phyloP scores from a whole-genome alignment of 2,329 filamentous ascomycete species.

The Nannizziopsis arthrosporioides region DNA sequence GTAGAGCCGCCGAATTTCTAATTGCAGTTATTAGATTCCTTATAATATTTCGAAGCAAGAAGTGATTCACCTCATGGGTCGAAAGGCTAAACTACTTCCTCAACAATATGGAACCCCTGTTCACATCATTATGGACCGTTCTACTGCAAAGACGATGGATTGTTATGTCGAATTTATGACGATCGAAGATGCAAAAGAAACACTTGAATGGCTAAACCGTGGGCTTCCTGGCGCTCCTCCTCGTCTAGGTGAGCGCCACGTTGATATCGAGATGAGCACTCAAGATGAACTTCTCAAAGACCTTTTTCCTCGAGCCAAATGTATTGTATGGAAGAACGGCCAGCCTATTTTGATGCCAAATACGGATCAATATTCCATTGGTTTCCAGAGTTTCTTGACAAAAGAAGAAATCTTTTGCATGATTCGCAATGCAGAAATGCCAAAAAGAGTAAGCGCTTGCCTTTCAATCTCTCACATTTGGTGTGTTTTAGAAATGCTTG shows the following conservation, averaged over 20 bases:
- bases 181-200: slow-evolving; percentile 28
- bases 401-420: slow-evolving; percentile 40
- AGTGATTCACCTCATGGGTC: slow-evolving; percentile 38
- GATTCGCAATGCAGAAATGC: slow-evolving; percentile 38
- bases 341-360: slow-evolving; percentile 26
- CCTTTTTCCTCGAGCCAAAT: slow-evolving; percentile 43
- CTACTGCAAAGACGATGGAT: slow-evolving; percentile 47
- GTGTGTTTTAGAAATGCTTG: neutral
- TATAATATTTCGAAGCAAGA: slow-evolving; percentile 41
- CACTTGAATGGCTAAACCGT: slow-evolving; percentile 29
- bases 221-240: slow-evolving; percentile 28
- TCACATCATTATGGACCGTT: slow-evolving; percentile 49
- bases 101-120: slow-evolving; percentile 34
- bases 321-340: slow-evolving; percentile 35
- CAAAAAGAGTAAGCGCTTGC: slow-evolving; percentile 36
- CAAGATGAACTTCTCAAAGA: slow-evolving; percentile 41
- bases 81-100: slow-evolving; percentile 30
- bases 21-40: slow-evolving; percentile 33
- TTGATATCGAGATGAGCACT: slow-evolving; percentile 36
- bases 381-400: slow-evolving; percentile 42
- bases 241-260: slow-evolving; percentile 38
- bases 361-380: slow-evolving; percentile 36
- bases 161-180: slow-evolving; percentile 40
- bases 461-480: neutral
- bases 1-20: slow-evolving; percentile 1